Evolutionary conservation across 2,329 filamentous ascomycete species (phyloP).

Genomic region (Sporothrix humicola): DNA sequence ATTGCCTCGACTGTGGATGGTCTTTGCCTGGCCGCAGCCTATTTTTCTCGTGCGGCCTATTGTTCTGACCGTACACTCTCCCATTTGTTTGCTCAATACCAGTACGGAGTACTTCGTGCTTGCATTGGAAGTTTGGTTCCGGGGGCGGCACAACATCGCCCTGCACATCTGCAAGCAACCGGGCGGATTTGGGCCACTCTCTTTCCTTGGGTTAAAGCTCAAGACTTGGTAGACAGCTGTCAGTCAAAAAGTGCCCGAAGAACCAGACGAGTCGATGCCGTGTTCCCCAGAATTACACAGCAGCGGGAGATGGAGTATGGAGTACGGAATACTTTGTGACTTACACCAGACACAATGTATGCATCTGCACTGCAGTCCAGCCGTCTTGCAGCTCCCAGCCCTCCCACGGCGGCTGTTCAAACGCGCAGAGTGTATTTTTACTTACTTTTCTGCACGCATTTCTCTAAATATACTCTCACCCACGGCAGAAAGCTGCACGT

Average conservation of each 20-base stretch:
- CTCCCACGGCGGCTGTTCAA: conserved; percentile 18
- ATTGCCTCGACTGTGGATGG: conserved; percentile 16
- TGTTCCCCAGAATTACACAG: conserved; percentile 4
- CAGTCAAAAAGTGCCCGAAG: not conserved
- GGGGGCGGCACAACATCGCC: conserved; percentile 1
- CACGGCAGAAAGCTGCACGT: conserved; percentile 7
- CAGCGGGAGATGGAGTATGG: not conserved
- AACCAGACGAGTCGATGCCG: conserved; percentile 20
- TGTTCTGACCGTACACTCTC: not conserved
- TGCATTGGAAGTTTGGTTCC: not conserved
- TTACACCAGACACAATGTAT: not conserved
- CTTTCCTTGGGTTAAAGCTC: not conserved
- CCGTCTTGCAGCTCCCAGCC: not conserved
- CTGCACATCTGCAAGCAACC: conserved; percentile 9
- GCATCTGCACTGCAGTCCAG: not conserved
- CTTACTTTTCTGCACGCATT: not conserved
- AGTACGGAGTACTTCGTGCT: not conserved
- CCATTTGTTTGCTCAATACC: not conserved
- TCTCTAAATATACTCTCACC: not conserved
- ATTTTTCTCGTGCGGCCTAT: not conserved
- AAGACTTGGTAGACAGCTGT: not conserved
- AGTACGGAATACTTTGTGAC: not conserved
- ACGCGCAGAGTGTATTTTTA: conserved; percentile 12
- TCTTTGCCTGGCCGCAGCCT: not conserved
- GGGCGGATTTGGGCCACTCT: not conserved